phyloP scores from a whole-genome alignment of 495 filamentous ascomycete species.

The Platismatia glauca region DNA sequence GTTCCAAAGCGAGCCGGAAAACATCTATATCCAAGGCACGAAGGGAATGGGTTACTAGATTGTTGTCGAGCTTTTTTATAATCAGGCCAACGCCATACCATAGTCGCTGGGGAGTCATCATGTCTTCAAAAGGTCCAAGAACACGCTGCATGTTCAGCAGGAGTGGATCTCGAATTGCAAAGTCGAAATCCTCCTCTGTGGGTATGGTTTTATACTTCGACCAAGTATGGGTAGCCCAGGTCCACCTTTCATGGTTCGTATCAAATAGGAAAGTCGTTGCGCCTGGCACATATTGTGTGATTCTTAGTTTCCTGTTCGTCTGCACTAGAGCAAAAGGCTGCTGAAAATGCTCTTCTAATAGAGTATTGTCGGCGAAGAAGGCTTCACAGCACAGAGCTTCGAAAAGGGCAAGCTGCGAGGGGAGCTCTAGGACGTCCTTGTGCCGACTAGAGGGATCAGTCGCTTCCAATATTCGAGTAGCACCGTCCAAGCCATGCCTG shows the following conservation, averaged over 20 bases:
- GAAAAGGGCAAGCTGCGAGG: slow-evolving; percentile 51
- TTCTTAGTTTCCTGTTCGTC: slow-evolving; percentile 57
- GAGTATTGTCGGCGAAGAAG: slow-evolving; percentile 43
- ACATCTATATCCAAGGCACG: slow-evolving; percentile 71
- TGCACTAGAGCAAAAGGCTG: slow-evolving; percentile 70
- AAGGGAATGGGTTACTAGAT: slow-evolving; percentile 67
- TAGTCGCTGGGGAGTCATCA: slow-evolving; percentile 50
- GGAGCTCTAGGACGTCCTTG: slow-evolving; percentile 39
- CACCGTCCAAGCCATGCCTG: slow-evolving; percentile 42
- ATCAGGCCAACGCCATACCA: slow-evolving; percentile 71
- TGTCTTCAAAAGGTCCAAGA: slow-evolving; percentile 35
- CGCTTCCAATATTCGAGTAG: slow-evolving; percentile 40
- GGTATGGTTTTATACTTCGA: slow-evolving; percentile 47
- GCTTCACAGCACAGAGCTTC: slow-evolving; percentile 55
- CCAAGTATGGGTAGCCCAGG: slow-evolving; percentile 65
- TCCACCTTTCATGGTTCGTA: slow-evolving; percentile 43
- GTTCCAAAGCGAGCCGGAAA: slow-evolving; percentile 65
- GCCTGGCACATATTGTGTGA: slow-evolving; percentile 63
- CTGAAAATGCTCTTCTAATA: slow-evolving; percentile 57
- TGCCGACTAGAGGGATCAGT: slow-evolving; percentile 41
- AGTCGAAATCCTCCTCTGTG: slow-evolving; percentile 65
- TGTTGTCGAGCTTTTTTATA: slow-evolving; percentile 57
- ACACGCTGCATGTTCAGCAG: slow-evolving; percentile 29
- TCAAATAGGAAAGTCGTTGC: slow-evolving; percentile 76
- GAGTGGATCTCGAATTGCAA: slow-evolving; percentile 65